Evolutionary conservation across 495 filamentous ascomycete genomes (phyloP), one percentile per base, ranked within the genome.

Genomic region (Trichoderma asperelloides): DNA sequence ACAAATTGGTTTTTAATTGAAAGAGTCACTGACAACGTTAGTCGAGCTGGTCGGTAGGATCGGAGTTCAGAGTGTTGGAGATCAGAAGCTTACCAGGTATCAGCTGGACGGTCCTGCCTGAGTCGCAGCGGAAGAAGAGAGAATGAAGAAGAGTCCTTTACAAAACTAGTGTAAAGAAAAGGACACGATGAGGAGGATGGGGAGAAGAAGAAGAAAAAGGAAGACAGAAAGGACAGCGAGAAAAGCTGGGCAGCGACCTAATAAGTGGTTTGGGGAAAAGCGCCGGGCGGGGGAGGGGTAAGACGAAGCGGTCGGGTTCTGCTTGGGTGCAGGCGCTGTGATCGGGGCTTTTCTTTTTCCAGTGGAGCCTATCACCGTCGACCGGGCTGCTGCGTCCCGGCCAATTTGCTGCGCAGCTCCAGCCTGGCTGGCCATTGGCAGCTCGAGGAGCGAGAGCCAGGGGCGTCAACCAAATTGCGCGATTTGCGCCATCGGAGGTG

Each of bases 401-500:
- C 43, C 43, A 47, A 0, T 47, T 47, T 47, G 13, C n/a, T 47
- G 13, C n/a, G 13, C n/a, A 16, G 13, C n/a, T 47, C n/a, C 43
- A 5, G 15, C 43, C 3, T n/a, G 15, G 1, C 2, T 47, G 43
- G 15, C 43, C 43, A 47, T 15, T 15, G 13, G 15, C n/a, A 15
- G 13, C 43, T 11, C 43, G n/a, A 47, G 15, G 43, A 47, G 43
- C 13, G 15, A 47, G 43, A 47, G 43, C n/a, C n/a, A 47, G 43
- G 55, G 55, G 55, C 55, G 55, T 60, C 55, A 60, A 25, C 27
- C 27, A 25, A 13, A 60, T 60, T 60, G 55, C 55, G 55, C 55
- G 55, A 60, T 60, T 60, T 60, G 55, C 55, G 55, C 55, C 55
- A 60, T 60, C 55, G 55, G 55, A 60, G 55, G 23, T 60, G 49